Conservation (phyloP, 768 basidiomycete genomes). For the Mycena galopus region DNA sequence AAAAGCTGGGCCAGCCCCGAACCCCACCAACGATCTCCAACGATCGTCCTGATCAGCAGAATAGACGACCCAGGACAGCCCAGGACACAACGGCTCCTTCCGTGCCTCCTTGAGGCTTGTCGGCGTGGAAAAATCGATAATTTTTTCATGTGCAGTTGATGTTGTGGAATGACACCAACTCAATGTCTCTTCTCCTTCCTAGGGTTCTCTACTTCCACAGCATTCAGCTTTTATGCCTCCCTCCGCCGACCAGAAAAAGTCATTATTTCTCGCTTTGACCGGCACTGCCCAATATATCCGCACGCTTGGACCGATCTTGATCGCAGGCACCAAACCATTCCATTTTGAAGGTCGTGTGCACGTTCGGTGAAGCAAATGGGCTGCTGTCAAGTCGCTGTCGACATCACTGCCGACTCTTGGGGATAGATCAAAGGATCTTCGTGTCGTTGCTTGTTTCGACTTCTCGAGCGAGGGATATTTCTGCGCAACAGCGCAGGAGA, state of each 20-base stretch:
- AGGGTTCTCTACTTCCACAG: background rate
- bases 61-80: too few relatives aligned
- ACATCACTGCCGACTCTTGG: background rate
- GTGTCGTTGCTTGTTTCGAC: background rate
- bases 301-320: conserved; percentile 11
- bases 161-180: background rate
- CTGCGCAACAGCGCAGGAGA: background rate
- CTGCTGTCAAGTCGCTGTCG: background rate
- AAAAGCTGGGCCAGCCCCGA: conserved; percentile 1
- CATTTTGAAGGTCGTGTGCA: background rate
- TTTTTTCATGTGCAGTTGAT: conserved; percentile 2
- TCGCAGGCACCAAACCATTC: background rate
- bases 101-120: background rate
- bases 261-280: conserved; percentile 2
- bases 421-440: conserved; percentile 6
- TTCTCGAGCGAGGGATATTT: background rate
- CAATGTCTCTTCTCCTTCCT: background rate
- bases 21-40: too few relatives aligned
- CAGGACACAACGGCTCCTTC: background rate
- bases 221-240: background rate
- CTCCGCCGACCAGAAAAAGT: background rate
- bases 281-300: background rate
- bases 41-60: conserved; percentile 20
- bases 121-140: conserved; percentile 22
- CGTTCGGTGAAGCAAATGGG: background rate